Conservation (phyloP, 805 yeast species). For the Cyberlindnera bimundalis region DNA sequence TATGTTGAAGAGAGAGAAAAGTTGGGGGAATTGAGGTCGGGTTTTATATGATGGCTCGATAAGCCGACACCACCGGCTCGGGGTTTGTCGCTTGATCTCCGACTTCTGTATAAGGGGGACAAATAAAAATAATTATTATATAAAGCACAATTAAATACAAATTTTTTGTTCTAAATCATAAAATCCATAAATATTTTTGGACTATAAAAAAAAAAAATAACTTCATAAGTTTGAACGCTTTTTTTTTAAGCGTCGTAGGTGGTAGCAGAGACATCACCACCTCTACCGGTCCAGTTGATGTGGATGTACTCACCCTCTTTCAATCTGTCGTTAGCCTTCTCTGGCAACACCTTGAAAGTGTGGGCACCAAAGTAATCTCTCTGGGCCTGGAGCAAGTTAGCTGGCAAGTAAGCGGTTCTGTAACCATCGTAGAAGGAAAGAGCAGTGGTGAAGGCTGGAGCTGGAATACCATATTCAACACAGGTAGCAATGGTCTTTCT, state of each 20-base stretch:
- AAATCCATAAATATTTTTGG: too few species aligned
- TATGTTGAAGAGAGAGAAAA: not conserved
- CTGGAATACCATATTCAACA: slow-evolving; percentile 85
- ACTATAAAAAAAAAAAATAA: too few species aligned
- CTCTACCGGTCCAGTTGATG: slow-evolving; percentile 98
- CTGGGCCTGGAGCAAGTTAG: slow-evolving; percentile 98
- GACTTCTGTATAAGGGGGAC: too few species aligned
- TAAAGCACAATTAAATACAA: too few species aligned
- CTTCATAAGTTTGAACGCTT: too few species aligned
- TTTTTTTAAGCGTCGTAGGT: slow-evolving; percentile 78
- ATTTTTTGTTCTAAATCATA: too few species aligned
- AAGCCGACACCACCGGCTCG: too few species aligned
- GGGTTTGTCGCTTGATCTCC: too few species aligned
- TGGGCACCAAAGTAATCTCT: slow-evolving; percentile 99
- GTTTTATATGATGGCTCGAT: too few species aligned
- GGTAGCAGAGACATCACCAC: slow-evolving; percentile 96
- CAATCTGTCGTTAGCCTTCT: slow-evolving; percentile 68
- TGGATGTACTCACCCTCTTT: slow-evolving; percentile 84
- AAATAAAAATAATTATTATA: too few species aligned
- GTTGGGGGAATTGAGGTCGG: not conserved
- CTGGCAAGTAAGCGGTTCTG: slow-evolving; percentile 94
- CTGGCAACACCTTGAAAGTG: slow-evolving; percentile 94
- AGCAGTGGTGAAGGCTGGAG: slow-evolving; percentile 97
- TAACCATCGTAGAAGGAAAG: slow-evolving; percentile 97
- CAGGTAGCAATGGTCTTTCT: slow-evolving; percentile 81